Evolutionary conservation across 768 basidiomycete species (phyloP).

Genomic region (Tephrocybe sp.): DNA sequence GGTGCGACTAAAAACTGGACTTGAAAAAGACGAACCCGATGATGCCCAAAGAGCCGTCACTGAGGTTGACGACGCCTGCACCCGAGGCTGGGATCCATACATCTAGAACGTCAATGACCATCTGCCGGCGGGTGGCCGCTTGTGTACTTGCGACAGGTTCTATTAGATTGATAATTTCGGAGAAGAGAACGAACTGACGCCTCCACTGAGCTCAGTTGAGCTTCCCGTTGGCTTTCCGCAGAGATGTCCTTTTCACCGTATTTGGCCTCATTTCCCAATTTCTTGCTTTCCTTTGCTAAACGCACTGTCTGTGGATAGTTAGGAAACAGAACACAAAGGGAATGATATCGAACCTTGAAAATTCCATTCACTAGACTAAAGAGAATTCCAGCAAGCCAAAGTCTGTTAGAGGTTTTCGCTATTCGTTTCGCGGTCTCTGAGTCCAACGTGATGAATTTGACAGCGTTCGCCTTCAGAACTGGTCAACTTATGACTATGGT

Average conservation of each 20-base stretch:
- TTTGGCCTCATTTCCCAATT: slow-evolving; percentile 41
- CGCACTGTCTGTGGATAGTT: slow-evolving; percentile 48
- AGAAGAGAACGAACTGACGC: slow-evolving; percentile 38
- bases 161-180: neutral
- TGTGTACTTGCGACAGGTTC: slow-evolving; percentile 46
- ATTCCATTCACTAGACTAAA: slow-evolving; percentile 73
- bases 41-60: slow-evolving; percentile 84
- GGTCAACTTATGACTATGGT: neutral
- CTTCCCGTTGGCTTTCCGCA: slow-evolving; percentile 64
- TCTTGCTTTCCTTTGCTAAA: slow-evolving; percentile 59
- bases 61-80: slow-evolving; percentile 71
- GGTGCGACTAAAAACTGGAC: neutral
- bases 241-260: slow-evolving; percentile 70
- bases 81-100: slow-evolving; percentile 88
- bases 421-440: slow-evolving; percentile 63
- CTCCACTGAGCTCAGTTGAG: slow-evolving; percentile 56
- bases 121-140: slow-evolving; percentile 69
- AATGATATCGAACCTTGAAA: slow-evolving; percentile 52
- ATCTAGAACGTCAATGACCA: slow-evolving; percentile 84
- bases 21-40: slow-evolving; percentile 59
- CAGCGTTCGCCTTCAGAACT: slow-evolving; percentile 53
- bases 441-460: slow-evolving; percentile 62
- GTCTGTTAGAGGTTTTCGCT: slow-evolving; percentile 68
- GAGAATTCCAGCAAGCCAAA: slow-evolving; percentile 87
- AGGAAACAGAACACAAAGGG: neutral